Percentiles rank a stretch among this genome's conserved stretches.
Evolutionary conservation across 2,329 filamentous ascomycete species (phyloP).

Genomic region (Phyllosticta capitalensis): DNA sequence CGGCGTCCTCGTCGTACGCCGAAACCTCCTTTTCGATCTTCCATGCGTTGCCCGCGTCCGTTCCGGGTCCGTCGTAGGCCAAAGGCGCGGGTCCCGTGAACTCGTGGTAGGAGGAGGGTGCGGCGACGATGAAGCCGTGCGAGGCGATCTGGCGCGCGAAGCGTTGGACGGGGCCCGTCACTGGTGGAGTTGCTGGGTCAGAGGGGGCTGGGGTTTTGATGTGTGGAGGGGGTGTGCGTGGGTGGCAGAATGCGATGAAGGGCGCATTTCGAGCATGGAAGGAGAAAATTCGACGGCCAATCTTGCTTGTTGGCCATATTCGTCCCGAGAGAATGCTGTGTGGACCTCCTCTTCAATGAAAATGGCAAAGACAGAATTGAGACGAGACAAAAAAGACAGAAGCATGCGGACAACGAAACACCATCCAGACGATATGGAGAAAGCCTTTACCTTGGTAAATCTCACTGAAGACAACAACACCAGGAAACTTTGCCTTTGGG

Average conservation of each 20-base stretch:
- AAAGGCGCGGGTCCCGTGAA: constrained; percentile 78
- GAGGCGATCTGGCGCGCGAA: constrained; percentile 88
- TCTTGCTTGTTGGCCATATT: too few species aligned
- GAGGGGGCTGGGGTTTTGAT: neutral
- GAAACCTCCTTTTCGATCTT: constrained; percentile 77
- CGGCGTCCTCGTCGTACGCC: constrained; percentile 63
- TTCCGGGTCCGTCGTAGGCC: constrained; percentile 78
- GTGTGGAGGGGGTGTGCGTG: constrained; percentile 3
- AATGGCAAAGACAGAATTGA: too few species aligned
- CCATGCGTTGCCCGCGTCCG: constrained; percentile 76
- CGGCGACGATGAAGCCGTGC: constrained; percentile 87
- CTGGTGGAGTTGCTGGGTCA: constrained; percentile 41
- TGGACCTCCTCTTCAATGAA: too few species aligned
- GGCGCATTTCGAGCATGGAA: neutral
- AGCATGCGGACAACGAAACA: neutral
- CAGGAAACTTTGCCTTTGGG: constrained; percentile 81
- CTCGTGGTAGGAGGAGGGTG: constrained; percentile 86
- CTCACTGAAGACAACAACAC: constrained; percentile 81
- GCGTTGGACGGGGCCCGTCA: constrained; percentile 80
- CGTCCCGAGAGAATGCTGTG: too few species aligned
- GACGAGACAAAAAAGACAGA: neutral
- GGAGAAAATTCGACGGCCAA: too few species aligned
- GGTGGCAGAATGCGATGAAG: constrained; percentile 1
- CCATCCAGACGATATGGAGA: neutral
- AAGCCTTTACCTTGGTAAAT: constrained; percentile 73